A percentile compares a stretch with the other conserved stretches of the same genome.
These are phyloP conservation scores for Fusarium decemcellulare DNA, from an alignment of 2,329 filamentous ascomycete genomes.

Conservation along the genomic window DNA sequence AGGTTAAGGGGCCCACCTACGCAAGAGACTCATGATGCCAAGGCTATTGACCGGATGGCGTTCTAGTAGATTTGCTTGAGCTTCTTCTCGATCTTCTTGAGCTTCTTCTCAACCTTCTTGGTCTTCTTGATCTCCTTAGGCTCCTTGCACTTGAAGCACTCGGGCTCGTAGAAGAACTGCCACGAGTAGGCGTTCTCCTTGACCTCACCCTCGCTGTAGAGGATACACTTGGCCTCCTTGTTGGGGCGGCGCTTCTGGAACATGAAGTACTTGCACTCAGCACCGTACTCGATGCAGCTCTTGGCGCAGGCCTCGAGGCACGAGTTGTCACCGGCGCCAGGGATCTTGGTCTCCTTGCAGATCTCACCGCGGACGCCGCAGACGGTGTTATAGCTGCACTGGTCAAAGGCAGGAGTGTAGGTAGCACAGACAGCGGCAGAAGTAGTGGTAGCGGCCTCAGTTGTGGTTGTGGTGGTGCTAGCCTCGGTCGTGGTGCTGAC, in stretches of 20 bases:
- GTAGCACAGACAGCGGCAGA: constrained; percentile 21
- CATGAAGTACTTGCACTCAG: constrained; percentile 29
- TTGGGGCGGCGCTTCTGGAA: constrained; percentile 11
- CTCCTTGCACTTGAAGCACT: constrained; percentile 34
- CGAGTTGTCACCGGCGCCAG: constrained; percentile 11
- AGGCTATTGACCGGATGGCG: too few species aligned
- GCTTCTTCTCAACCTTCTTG: not conserved
- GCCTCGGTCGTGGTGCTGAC: not conserved
- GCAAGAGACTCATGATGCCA: not conserved
- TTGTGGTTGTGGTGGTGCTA: not conserved
- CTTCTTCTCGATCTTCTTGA: constrained; percentile 5
- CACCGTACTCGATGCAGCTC: constrained; percentile 32
- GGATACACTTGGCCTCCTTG: constrained; percentile 25
- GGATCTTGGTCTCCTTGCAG: constrained; percentile 21
- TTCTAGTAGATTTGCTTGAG: too few species aligned
- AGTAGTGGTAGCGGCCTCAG: constrained; percentile 2
- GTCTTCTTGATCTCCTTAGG: not conserved
- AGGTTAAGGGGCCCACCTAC: too few species aligned
- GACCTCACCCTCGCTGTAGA: constrained; percentile 27
- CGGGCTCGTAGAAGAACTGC: not conserved
- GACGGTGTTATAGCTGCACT: constrained; percentile 16
- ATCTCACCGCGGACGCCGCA: constrained; percentile 27
- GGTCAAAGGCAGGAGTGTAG: constrained; percentile 27
- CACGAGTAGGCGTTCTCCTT: constrained; percentile 1
- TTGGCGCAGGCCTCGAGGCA: constrained; percentile 37